Evolutionary conservation across 148 eudicot species (phyloP).

Genomic region (Fallopia convolvulus): DNA sequence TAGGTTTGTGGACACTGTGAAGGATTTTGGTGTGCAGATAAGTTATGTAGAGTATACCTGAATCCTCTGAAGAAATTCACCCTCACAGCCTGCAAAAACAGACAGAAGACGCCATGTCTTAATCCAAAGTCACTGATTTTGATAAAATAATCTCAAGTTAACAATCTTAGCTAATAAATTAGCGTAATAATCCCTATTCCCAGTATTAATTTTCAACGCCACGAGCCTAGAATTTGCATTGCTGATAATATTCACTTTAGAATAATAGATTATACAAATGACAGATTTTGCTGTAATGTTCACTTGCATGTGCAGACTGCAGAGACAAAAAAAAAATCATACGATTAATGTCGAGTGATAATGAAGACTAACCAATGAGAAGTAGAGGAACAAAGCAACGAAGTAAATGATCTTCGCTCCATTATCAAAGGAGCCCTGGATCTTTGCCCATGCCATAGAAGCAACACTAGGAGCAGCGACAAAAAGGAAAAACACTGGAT

Average conservation of each 20-base stretch:
- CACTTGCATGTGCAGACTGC: not conserved
- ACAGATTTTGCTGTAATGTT: not conserved
- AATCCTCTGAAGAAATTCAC: constrained; percentile 89
- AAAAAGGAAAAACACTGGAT: constrained; percentile 90
- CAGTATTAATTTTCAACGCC: not conserved
- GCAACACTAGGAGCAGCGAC: constrained; percentile 95
- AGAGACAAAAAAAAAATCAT: not conserved
- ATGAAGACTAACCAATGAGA: constrained; percentile 60
- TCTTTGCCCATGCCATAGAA: constrained; percentile 89
- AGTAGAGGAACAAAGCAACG: constrained; percentile 77
- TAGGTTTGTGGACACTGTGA: too few relatives aligned
- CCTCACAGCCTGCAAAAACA: constrained; percentile 64
- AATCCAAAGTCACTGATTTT: not conserved
- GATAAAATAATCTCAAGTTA: not conserved
- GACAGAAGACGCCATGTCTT: not conserved
- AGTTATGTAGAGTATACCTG: constrained; percentile 31
- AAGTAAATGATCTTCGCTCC: constrained; percentile 75
- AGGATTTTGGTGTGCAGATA: not conserved
- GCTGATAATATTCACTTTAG: not conserved
- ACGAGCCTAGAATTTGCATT: not conserved
- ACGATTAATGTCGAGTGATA: not conserved
- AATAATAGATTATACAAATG: not conserved
- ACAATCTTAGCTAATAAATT: not conserved
- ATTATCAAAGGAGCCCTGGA: constrained; percentile 69
- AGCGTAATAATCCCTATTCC: not conserved